Base-by-base conservation (phyloP, 208 protist species). In the Trichomonas gallinae region DNA sequence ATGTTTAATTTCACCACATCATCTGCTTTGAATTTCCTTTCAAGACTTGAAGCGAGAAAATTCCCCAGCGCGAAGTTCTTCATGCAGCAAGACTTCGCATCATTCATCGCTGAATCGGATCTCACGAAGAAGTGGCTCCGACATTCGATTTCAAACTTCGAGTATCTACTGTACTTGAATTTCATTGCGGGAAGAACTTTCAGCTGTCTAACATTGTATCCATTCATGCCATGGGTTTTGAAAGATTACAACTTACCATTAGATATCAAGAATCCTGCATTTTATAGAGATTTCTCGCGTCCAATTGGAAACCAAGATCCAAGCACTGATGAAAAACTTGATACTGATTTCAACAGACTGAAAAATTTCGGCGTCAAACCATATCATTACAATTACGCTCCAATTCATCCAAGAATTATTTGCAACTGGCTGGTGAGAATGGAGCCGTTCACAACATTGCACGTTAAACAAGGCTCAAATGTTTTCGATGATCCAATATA, bases 391-490 rank as follows among this genome's bases (percentile, higher is more conserved):
- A 97, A 96, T 8, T 96, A 63, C 0, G 88, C 96, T 23, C 97
- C 82, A 23, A 40, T 85, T 42, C 34, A 34, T 42, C 81, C 81
- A 6, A 6, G 26, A 40, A 58, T 87, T 17, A 97, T 98, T n/a
- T 96, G 98, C 9, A 97, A 96, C 87, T 98, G 82, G 40, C 82
- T 98, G n/a, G 49, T 98, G 17, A 63, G 98, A 17, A 17, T 98
- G 26, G 97, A 97, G 83, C 98, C 98, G 11, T 98, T 97, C 96
- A 97, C 97, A 1, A 49, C 42, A 17, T 72, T 96, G 9, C 63
- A 96, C 48, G 83, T 97, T 34, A 40, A 97, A 36, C 83, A 98
- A 63, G 97, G 98, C 63, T 48, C 36, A 34, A 97, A 97, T 82
- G 26, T 36, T 17, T 98, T 97, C 63, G 97, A 98, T 93, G 36